Base-by-base conservation (phyloP, 805 yeast genomes). In the Torulaspora maleeae region DNA sequence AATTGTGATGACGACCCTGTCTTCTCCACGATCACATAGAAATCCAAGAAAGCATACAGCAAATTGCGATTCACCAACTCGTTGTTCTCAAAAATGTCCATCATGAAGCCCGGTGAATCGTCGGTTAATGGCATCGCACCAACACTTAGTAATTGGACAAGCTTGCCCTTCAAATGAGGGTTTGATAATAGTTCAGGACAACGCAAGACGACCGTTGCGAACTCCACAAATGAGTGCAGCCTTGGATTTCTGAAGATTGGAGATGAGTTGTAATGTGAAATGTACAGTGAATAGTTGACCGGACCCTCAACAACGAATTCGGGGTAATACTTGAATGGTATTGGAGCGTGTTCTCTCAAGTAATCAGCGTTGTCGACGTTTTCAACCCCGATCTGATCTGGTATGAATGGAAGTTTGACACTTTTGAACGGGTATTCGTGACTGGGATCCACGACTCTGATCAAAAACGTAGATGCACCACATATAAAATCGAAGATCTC, bases 1-100 rank as follows among this genome's bases (percentile, higher is more conserved):
- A 91, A 93, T 66, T 93, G 98, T 0, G 95, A 81, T 6, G 91
- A 82, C 1, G 96, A 84, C 8, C 99, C 99, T 0, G 99, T 93
- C 59, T 86, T 89, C 64, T 93, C 99, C 41, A 91, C 90, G 74
- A 86, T 87, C 28, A 93, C 95, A 64, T 91, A 93, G 50, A 89
- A 85, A 56, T 88, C 95, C 66, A 93, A 75, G 45, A 93, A 73
- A 0, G 96, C 85, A 58, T 86, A 89, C 46, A 93, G 70, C 51
- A 93, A 62, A 61, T 89, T 80, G 30, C 80, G 71, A 25, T 70
- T 67, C 2, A 88, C 83, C 17, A 83, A 57, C 43, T 76, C 74
- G 56, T 88, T 81, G 9, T 79, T 69, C 55, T 76, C 80, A 64
- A 88, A 80, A 6, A 83, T 72, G 5, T 74, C 73, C 50, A 81